Conservation (phyloP, 192 early-diverging fungal species). For the Coemansia sp. region DNA sequence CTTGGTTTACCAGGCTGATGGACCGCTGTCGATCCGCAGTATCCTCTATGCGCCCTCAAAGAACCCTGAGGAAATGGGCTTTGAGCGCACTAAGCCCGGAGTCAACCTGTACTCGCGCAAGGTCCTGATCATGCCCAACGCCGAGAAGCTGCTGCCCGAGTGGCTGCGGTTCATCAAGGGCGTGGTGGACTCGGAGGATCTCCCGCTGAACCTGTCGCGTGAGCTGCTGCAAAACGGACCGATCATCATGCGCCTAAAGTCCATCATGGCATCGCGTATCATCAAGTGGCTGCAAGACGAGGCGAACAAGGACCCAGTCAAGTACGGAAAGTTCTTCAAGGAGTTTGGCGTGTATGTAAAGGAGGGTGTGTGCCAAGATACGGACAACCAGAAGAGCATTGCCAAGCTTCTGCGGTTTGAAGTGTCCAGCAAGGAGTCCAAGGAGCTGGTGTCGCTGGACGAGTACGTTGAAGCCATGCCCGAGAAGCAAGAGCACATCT, state of each 20-base stretch:
- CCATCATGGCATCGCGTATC: constrained; percentile 85
- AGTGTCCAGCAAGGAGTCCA: constrained; percentile 59
- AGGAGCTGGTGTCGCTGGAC: constrained; percentile 60
- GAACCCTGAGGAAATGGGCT: constrained; percentile 55
- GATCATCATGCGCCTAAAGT: constrained; percentile 77
- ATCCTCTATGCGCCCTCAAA: constrained; percentile 82
- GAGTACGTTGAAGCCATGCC: constrained; percentile 89
- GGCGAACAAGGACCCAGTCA: constrained; percentile 62
- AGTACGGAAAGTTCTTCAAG: constrained; percentile 70
- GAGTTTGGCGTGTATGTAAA: constrained; percentile 78
- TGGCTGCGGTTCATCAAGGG: constrained; percentile 92
- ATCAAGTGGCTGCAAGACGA: constrained; percentile 82
- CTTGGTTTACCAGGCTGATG: constrained; percentile 93
- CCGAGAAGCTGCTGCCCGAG: constrained; percentile 80
- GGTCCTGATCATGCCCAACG: constrained; percentile 96
- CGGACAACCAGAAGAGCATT: constrained; percentile 68
- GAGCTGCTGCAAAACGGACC: constrained; percentile 93
- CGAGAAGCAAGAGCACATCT: constrained; percentile 86
- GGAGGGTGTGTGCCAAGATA: constrained; percentile 88
- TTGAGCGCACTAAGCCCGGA: constrained; percentile 66
- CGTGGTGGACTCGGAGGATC: constrained; percentile 92
- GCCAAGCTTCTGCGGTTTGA: constrained; percentile 79
- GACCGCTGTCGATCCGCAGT: constrained; percentile 85
- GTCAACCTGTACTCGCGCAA: constrained; percentile 94
- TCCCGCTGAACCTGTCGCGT: constrained; percentile 97